Evolutionary conservation across 1,284 basidiomycete genomes (phyloP).

Genomic region (Ceratobasidium papillatum): DNA sequence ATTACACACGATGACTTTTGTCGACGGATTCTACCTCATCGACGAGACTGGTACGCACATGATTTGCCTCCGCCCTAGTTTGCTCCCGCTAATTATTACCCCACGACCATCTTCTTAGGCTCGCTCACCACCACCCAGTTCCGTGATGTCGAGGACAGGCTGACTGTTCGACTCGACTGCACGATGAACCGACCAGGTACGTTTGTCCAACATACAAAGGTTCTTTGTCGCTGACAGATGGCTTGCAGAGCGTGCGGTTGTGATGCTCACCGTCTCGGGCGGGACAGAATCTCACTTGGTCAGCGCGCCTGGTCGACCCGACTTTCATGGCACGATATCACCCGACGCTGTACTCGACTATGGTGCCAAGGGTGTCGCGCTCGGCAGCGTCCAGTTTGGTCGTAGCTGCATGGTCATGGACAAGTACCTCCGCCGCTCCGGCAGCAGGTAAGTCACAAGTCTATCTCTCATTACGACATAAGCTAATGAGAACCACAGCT

Average conservation of each 20-base stretch:
- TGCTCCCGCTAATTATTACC: neutral
- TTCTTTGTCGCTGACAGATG: neutral
- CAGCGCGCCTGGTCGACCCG: constrained; percentile 30
- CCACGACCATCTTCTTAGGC: neutral
- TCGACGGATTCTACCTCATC: constrained; percentile 39
- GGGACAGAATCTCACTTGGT: constrained; percentile 30
- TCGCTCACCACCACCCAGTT: constrained; percentile 38
- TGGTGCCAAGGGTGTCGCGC: constrained; percentile 33
- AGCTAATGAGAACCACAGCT: neutral
- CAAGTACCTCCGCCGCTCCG: constrained; percentile 34
- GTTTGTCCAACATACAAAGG: neutral
- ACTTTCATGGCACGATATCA: constrained; percentile 34
- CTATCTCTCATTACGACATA: neutral
- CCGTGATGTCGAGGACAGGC: constrained; percentile 36
- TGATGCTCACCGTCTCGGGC: constrained; percentile 38
- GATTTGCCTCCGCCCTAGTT: neutral
- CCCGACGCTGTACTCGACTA: constrained; percentile 37
- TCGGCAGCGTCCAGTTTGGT: constrained; percentile 32
- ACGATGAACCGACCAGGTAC: constrained; percentile 36
- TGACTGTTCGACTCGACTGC: constrained; percentile 35
- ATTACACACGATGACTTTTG: constrained; percentile 39
- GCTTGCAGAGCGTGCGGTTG: constrained; percentile 19
- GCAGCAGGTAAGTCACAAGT: constrained; percentile 16
- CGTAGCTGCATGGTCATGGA: constrained; percentile 37
- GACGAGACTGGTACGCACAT: constrained; percentile 35